These are phyloP conservation scores for Leptographium galeiforme DNA, from an alignment of 2,329 filamentous ascomycete genomes.

Conservation along the genomic window DNA sequence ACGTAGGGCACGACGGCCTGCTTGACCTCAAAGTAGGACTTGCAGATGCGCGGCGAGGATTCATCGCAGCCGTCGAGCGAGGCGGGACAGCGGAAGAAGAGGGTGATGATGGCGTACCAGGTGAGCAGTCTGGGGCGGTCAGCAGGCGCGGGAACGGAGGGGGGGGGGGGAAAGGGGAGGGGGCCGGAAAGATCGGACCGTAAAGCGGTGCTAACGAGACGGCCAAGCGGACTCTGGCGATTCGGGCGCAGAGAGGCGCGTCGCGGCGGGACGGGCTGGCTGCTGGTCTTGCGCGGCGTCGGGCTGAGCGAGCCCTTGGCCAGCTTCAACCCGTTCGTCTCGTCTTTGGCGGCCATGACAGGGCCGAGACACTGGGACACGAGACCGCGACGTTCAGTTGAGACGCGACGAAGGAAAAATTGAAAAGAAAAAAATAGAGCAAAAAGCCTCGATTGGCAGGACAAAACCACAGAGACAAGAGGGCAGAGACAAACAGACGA, in stretches of 20 bases:
- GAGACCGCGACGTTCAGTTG: background rate
- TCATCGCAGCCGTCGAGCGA: conserved; percentile 54
- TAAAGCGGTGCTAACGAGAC: background rate
- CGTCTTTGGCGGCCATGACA: background rate
- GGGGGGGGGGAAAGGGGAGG: background rate
- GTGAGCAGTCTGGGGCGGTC: conserved; percentile 49
- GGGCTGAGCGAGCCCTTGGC: background rate
- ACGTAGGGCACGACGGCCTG: conserved; percentile 56
- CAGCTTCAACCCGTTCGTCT: background rate
- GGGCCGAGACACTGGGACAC: background rate
- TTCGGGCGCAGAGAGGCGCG: background rate
- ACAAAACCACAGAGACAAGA: too few relatives aligned
- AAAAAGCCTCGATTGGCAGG: too few relatives aligned
- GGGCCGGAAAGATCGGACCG: background rate
- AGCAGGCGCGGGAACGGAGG: background rate
- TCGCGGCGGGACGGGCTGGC: background rate
- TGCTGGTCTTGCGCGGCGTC: background rate
- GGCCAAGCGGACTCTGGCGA: background rate
- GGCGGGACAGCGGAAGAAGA: conserved; percentile 71
- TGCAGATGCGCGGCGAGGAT: conserved; percentile 64
- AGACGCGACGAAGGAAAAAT: background rate
- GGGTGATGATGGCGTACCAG: conserved; percentile 75
- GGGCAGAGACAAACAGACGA: too few relatives aligned
- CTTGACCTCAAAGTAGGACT: conserved; percentile 61
- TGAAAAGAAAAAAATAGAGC: background rate